phyloP scores from a whole-genome alignment of 179 eudicot genomes.

The Spinacia oleracea region DNA sequence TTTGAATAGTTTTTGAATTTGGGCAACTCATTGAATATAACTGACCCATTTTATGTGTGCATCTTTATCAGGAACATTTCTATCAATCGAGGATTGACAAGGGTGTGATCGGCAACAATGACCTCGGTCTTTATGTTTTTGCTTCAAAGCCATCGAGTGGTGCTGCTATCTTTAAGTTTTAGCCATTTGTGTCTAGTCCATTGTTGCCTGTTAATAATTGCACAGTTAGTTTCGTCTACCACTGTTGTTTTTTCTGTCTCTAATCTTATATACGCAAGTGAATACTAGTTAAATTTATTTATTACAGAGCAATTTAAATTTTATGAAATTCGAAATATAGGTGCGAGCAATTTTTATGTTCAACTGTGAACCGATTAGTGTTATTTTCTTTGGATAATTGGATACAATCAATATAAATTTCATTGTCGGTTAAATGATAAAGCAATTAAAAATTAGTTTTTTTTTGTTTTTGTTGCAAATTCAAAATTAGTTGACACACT shows the following conservation, averaged over 20 bases:
- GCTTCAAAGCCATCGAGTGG: constrained; percentile 95
- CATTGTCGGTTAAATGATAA: too few relatives aligned
- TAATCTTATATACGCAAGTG: neutral
- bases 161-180: constrained; percentile 77
- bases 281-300: neutral
- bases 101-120: constrained; percentile 60
- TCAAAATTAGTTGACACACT: too few relatives aligned
- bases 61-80: constrained; percentile 69
- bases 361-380: neutral
- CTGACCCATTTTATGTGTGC: neutral
- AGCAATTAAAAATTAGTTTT: too few relatives aligned
- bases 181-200: constrained; percentile 24
- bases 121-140: constrained; percentile 73
- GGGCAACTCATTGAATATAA: neutral
- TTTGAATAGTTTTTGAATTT: neutral
- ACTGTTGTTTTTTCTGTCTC: constrained; percentile 3
- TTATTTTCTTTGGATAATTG: neutral
- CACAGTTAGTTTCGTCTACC: neutral
- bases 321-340: neutral
- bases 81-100: constrained; percentile 77
- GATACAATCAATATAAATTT: too few relatives aligned
- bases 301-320: neutral
- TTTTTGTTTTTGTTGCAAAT: too few relatives aligned
- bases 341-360: neutral
- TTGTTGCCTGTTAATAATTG: neutral